Percentiles rank a stretch among this genome's conserved stretches.
Evolutionary conservation across 352 stramenopile species (phyloP).

Genomic region (Phytopythium delawarense): DNA sequence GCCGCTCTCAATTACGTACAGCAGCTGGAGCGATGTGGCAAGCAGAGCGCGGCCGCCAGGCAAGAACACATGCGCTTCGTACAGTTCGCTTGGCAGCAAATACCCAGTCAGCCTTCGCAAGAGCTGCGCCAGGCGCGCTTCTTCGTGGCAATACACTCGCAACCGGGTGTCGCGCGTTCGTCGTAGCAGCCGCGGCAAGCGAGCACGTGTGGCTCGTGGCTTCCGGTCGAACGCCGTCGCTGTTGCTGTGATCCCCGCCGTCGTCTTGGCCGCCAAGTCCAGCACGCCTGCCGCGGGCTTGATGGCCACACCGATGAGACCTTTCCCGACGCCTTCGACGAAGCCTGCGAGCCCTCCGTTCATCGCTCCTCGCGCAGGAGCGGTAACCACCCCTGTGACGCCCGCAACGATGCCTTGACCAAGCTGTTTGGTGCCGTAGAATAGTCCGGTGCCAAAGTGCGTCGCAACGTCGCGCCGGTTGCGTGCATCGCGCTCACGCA

Average conservation of each 20-base stretch:
- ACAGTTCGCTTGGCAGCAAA: slow-evolving; percentile 68
- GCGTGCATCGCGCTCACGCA: slow-evolving; percentile 70
- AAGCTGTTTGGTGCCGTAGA: slow-evolving; percentile 89
- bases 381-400: slow-evolving; percentile 89
- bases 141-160: slow-evolving; percentile 69
- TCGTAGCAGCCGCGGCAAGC: slow-evolving; percentile 71
- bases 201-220: slow-evolving; percentile 48
- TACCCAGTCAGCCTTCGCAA: slow-evolving; percentile 51
- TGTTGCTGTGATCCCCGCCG: slow-evolving; percentile 81
- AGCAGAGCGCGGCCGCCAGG: slow-evolving; percentile 59
- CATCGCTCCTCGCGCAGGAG: slow-evolving; percentile 86
- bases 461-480: slow-evolving; percentile 82
- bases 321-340: slow-evolving; percentile 85
- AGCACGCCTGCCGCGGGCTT: slow-evolving; percentile 86
- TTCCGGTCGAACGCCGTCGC: slow-evolving; percentile 82
- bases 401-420: slow-evolving; percentile 88
- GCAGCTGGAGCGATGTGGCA: slow-evolving; percentile 69
- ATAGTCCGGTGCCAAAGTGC: slow-evolving; percentile 76
- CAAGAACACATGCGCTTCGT: slow-evolving; percentile 73
- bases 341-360: slow-evolving; percentile 88
- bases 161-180: slow-evolving; percentile 71
- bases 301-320: slow-evolving; percentile 83
- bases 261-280: slow-evolving; percentile 72
- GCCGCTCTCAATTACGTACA: slow-evolving; percentile 43
- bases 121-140: slow-evolving; percentile 64